Evolutionary conservation across 225 moss, liverwort and hornwort species (phyloP).

Genomic region (Bryum argenteum): DNA sequence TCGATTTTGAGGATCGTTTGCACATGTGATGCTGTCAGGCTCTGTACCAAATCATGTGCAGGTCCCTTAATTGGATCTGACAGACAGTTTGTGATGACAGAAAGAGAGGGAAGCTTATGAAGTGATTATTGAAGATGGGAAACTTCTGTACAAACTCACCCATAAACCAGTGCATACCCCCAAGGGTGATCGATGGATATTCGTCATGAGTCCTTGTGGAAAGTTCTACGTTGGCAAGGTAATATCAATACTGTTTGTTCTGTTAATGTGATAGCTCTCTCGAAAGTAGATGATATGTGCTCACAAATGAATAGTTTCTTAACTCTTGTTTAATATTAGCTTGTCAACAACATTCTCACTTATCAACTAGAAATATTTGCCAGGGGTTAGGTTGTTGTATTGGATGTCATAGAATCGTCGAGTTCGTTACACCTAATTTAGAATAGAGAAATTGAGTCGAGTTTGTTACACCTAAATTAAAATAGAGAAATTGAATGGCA

Average conservation of each 20-base stretch:
- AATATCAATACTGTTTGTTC: constrained; percentile 1
- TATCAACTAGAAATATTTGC: constrained; percentile 1
- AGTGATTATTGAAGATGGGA: constrained; percentile 77
- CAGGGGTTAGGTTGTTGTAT: constrained; percentile 9
- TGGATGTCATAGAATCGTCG: constrained; percentile 2
- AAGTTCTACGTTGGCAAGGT: constrained; percentile 90
- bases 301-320: neutral
- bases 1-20: constrained; percentile 15
- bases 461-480: neutral
- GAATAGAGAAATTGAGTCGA: neutral
- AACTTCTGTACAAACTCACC: constrained; percentile 66
- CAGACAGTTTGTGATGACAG: constrained; percentile 50
- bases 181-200: constrained; percentile 87
- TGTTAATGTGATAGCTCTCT: neutral
- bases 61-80: constrained; percentile 23
- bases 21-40: constrained; percentile 15
- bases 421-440: neutral
- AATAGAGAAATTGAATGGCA: neutral
- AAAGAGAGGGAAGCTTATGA: constrained; percentile 75
- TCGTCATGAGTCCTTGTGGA: constrained; percentile 88
- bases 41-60: constrained; percentile 15
- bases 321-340: neutral
- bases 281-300: neutral
- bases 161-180: constrained; percentile 74
- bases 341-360: neutral